Evolutionary conservation across 352 stramenopile genomes (phyloP), one percentile per base, ranked within the genome.

Genomic region (Pythium rishiriense): DNA sequence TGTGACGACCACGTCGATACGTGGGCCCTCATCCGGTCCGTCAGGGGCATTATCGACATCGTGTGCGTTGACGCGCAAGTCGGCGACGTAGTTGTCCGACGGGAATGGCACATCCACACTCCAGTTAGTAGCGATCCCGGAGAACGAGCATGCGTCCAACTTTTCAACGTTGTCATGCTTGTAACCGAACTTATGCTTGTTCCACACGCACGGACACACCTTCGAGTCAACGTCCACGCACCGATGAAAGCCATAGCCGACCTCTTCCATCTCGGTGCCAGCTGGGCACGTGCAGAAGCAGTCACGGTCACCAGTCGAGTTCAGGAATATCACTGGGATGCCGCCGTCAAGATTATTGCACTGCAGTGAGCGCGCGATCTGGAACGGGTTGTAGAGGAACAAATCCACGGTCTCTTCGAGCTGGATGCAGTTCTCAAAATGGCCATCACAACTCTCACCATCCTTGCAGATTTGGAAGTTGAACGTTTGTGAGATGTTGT

Each of bases 361-460:
- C 15, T 82, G 48, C 22, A 81, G 26, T 8, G 67, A 70, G 0
- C 77, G 74, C 9, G 63, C 66, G 33, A 85, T 62, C 10, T 65
- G 74, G 64, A 86, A 84, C 51, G 82, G 79, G 31, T 87, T 87
- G 72, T 86, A 89, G 69, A 84, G 70, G 66, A 81, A 89, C 39
- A 91, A 56, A 25, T 89, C 76, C 1, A 76, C 68, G 0, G 42
- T 49, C 11, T 83, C 58, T 7, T 50, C 12, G 9, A 89, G 50
- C 24, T 73, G 24, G 53, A 87, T 64, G 48, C 60, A 76, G 29
- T 81, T 75, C 24, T 72, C 54, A 50, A 69, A 85, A 11, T 54
- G 42, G 1, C 37, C 49, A 25, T 53, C 51, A 35, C 62, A 72
- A 31, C 43, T 74, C 22, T 58, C 41, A 21, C 58, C 46, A 5